Base-by-base conservation (phyloP, 495 filamentous ascomycete species). In the Aspergillus baeticus region DNA sequence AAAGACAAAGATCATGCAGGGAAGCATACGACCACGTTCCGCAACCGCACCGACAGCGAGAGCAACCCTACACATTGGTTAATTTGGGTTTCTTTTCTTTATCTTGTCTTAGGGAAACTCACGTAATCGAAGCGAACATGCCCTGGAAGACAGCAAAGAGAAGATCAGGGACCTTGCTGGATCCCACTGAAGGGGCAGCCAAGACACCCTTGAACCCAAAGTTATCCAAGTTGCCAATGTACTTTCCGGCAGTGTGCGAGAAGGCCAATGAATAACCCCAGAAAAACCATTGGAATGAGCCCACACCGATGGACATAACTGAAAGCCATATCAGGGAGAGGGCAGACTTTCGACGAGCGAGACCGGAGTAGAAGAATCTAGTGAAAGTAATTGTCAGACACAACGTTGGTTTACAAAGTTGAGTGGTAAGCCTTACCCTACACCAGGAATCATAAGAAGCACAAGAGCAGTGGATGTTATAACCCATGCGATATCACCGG, bases 241-340 rank as follows among this genome's bases (percentile, higher is more conserved):
- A 98, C 45, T 74, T 82, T 50, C 89, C 89, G 13, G 89, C 91
- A 10, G 82, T 78, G 70, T 96, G 90, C 22, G 91, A 95, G 78
- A 97, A 98, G 41, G 92, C 83, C 33, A 98, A 78, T 3, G 91
- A 96, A 70, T 93, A 98, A 36, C 94, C 94, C 94, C 93, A 98
- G 81, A 98, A 96, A 80, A 98, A 98, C 93, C 94, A 98, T 72
- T 98, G 93, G 76, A 98, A 96, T 21, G 86, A 87, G 10, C 91
- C 85, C 44, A 98, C 86, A 14, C 89, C 91, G 18, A 88, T 85
- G n/a, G 92, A 86, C 88, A 97, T 96, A 69, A 98, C 79, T n/a
- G 92, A 92, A 17, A 97, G 85, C 92, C 91, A 97, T 72, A 98
- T 91, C 61, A 98, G 78, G 7, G 92, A 91, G 52, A 98, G 82